Conservation (phyloP, 805 yeast species). For the Wickerhamiella shivajii region DNA sequence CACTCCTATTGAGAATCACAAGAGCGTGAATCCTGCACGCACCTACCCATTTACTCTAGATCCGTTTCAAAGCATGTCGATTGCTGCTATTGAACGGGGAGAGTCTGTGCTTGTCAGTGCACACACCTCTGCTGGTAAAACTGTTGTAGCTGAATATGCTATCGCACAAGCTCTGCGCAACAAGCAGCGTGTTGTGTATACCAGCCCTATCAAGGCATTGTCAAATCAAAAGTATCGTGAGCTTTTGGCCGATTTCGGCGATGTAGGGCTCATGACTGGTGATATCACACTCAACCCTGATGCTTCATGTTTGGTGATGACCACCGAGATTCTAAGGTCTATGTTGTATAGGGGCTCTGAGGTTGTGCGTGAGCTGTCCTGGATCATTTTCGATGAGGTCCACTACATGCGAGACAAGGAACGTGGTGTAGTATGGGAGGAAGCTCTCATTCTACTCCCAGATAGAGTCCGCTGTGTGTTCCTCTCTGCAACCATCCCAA, state of each 20-base stretch:
- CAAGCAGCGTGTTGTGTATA: conserved; percentile 86
- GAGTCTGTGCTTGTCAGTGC: conserved; percentile 96
- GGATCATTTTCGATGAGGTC: conserved; percentile 97
- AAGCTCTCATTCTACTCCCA: conserved; percentile 86
- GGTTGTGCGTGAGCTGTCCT: conserved; percentile 95
- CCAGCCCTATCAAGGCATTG: conserved; percentile 89
- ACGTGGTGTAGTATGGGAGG: conserved; percentile 99
- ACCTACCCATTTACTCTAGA: conserved; percentile 85
- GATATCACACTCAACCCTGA: conserved; percentile 97
- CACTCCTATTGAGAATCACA: conserved; percentile 76
- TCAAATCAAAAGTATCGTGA: conserved; percentile 92
- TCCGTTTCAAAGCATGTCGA: conserved; percentile 95
- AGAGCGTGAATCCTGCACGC: conserved; percentile 64
- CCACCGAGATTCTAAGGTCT: conserved; percentile 92
- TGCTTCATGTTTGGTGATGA: conserved; percentile 96
- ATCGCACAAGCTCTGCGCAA: conserved; percentile 87
- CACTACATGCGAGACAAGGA: conserved; percentile 97
- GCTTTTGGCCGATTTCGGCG: conserved; percentile 81
- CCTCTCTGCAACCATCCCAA: conserved; percentile 91
- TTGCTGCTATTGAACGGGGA: conserved; percentile 86
- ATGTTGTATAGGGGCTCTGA: conserved; percentile 97
- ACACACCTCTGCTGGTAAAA: conserved; percentile 94
- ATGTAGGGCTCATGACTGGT: conserved; percentile 98
- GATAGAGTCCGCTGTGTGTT: conserved; percentile 92
- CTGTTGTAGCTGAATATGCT: conserved; percentile 94